Conservation (phyloP, 169 alveolate species). For the Nephromyces sp. region DNA sequence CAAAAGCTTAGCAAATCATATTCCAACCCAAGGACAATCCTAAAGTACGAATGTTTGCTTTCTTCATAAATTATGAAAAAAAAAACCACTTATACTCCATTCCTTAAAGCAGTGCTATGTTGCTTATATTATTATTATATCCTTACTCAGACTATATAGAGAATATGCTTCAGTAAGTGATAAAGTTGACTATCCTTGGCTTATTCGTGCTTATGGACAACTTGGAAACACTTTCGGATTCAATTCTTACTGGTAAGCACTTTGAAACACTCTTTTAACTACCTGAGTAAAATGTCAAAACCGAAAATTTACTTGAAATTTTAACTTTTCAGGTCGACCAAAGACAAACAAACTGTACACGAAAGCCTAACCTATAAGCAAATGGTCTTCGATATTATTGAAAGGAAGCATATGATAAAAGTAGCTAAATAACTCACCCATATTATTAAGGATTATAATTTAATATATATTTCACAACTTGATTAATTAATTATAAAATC, state of each 20-base stretch:
- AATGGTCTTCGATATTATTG: constrained; percentile 58
- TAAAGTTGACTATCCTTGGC: constrained; percentile 66
- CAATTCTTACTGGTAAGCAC: constrained; percentile 65
- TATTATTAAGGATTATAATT: too few species aligned
- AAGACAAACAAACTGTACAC: constrained; percentile 58
- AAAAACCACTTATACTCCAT: neutral
- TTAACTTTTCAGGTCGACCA: constrained; percentile 44
- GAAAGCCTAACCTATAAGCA: constrained; percentile 56
- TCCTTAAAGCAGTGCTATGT: neutral
- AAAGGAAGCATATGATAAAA: constrained; percentile 31
- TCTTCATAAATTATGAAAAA: neutral
- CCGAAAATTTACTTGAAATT: neutral
- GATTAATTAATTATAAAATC: too few species aligned
- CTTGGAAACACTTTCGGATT: constrained; percentile 68
- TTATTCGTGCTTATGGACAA: constrained; percentile 67
- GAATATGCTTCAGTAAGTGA: constrained; percentile 57
- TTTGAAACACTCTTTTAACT: neutral
- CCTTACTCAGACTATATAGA: constrained; percentile 51
- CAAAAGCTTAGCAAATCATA: neutral
- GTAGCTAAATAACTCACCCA: constrained; percentile 1
- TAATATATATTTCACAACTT: too few species aligned
- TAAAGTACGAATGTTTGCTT: too few species aligned
- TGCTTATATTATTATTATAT: neutral
- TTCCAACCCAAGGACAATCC: neutral
- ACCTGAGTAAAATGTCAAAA: neutral